Base-by-base conservation (phyloP, 768 basidiomycete species). In the Rhodotorula babjevae region DNA sequence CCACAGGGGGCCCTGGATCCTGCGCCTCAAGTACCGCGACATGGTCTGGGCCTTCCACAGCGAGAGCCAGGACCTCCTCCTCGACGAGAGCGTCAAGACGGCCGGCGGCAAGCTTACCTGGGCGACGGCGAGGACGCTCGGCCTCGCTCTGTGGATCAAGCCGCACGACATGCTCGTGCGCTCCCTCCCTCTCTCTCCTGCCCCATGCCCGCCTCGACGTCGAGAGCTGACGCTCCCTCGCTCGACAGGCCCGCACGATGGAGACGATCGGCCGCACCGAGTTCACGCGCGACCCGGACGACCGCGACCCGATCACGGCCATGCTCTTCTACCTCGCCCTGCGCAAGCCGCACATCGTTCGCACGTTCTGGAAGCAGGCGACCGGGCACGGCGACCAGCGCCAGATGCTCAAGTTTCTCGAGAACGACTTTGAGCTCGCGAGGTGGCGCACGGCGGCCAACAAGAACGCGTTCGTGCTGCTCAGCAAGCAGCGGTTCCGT, bases 41-140 rank as follows among this genome's bases (percentile, higher is more conserved):
- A 92, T 97, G 83, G 85, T 97, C 40, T 99, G 95, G 94, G 95
- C 94, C 0, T 94, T 90, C 79, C 90, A 96, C 77, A 96, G 93
- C 78, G 93, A 96, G 81, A 91, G 88, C 78, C 93, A 99, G 78
- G 92, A 90, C 27, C 80, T 97, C 58, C 81, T 99, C 10, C 80
- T 96, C 64, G 83, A 84, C 40, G 87, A 89, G 90, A 90, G 4
- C 85, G 85, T 25, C 44, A 69, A 49, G 82, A 88, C 90, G 21
- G 94, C 91, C 77, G 64, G 67, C 11, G 81, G 88, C 89, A 95
- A 91, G 82, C 91, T 97, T 88, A 81, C 86, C 50, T 98, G 95
- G 95, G 83, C 85, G 25, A 91, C 95, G 79, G 93, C 95, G 0
- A 86, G 88, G 77, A 88, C 90, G 2, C 81, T 96, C 21, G 95